Percentiles rank a stretch among this genome's conserved stretches.
Evolutionary conservation across 2,329 filamentous ascomycete genomes (phyloP).

Genomic region (Corynespora cassiicola): DNA sequence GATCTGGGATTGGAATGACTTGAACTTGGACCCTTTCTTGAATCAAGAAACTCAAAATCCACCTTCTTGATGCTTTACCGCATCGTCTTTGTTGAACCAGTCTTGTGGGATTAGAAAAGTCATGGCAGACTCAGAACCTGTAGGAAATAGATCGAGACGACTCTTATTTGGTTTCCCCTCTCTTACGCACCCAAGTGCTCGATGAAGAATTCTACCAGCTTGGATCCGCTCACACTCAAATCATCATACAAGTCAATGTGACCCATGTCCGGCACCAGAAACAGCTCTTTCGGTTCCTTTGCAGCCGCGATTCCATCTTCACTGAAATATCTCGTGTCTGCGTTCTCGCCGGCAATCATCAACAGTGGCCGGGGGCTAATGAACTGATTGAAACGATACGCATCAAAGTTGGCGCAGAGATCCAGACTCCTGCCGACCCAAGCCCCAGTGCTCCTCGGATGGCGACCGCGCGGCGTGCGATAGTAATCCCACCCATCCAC

Average conservation of each 20-base stretch:
- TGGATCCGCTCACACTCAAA: slow-evolving; percentile 4
- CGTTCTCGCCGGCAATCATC: slow-evolving; percentile 30
- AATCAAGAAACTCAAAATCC: slow-evolving; percentile 4
- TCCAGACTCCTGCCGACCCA: slow-evolving; percentile 18
- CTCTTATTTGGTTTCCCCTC: too few relatives aligned
- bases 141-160: too few relatives aligned
- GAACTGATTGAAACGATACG: slow-evolving; percentile 21
- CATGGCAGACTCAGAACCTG: too few relatives aligned
- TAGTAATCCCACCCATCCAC: slow-evolving; percentile 21
- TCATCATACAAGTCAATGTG: slow-evolving; percentile 35
- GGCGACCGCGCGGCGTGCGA: slow-evolving; percentile 18
- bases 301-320: slow-evolving; percentile 23
- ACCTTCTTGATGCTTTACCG: not conserved
- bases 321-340: slow-evolving; percentile 27
- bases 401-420: slow-evolving; percentile 23
- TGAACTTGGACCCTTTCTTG: slow-evolving; percentile 28
- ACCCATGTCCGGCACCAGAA: slow-evolving; percentile 21
- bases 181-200: too few relatives aligned
- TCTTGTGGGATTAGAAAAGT: not conserved
- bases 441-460: slow-evolving; percentile 17
- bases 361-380: slow-evolving; percentile 32
- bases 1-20: slow-evolving; percentile 38
- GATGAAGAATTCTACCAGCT: slow-evolving; percentile 7
- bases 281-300: slow-evolving; percentile 35
- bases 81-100: not conserved